Base-by-base conservation (phyloP, 306 rosid genomes). In the Cyamopsis tetragonoloba region DNA sequence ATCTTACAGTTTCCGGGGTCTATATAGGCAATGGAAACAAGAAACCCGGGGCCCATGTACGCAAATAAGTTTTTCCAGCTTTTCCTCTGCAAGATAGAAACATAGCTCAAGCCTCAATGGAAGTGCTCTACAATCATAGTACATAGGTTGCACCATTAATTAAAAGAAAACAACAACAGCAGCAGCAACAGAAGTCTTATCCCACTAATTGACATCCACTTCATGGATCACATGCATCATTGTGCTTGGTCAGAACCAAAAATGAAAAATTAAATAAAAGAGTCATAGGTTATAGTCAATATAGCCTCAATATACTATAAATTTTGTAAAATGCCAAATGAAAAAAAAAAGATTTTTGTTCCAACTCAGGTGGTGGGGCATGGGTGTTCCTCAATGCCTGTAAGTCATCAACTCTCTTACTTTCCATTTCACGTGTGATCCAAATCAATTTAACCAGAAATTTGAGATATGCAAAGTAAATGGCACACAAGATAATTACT, bases 1-100 rank as follows among this genome's bases (percentile, higher is more conserved):
- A 62, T 72, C 88, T 88, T 88, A 93, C 99, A 93, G 80, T 93
- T 93, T 72, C 99, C 99, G 6, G 99, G 99, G 78, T 93, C 99
- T 80, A 93, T 93, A 77, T 90, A 93, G 4, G 99, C 99, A 73
- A 93, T 93, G 50, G 97, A 93, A 73, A 93, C 96, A 71, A 93
- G 99, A 86, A 93, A 90, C 11, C 99, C 99, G 0, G 99, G 99
- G 13, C 99, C 99, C 92, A 89, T 80, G 80, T 93, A 93, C 39
- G 97, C 82, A 77, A 89, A 86, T 49, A 93, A 82, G 81, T 93
- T 93, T 77, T 81, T 93, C 99, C 99, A 93, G 85, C 97, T 93
- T 75, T 47, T 83, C 76, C 47, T 86, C 99, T 93, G 83, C 88
- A 77, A 58, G 64, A 62, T 31, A 70, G 60, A 77, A 64, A 44